Evolutionary conservation across 768 basidiomycete genomes (phyloP), one percentile per base, ranked within the genome.

Genomic region (Mycena capillaripes): DNA sequence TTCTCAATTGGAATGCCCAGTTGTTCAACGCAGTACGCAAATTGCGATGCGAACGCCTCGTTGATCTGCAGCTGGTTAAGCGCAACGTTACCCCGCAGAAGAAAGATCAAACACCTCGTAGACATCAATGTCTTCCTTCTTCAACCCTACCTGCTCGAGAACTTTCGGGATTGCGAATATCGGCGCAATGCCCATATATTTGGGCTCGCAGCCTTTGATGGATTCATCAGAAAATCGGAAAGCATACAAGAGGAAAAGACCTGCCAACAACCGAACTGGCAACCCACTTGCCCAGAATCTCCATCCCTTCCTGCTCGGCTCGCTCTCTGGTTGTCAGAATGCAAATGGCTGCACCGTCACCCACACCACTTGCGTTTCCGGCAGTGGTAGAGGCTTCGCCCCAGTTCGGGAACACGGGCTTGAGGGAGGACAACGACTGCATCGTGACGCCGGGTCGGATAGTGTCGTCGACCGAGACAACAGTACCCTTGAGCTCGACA

Each of bases 31-130:
- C 95, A 97, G 82, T 96, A 93, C n/a, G 94, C 95, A 70, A 95
- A 97, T 78, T 97, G 96, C 1, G 95, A 96, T 0, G 95, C 96
- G 71, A 97, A 97, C 0, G 96, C 96, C 81, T 97, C 94, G 67
- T 96, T 95, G 73, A 95, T 93, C 94, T 95, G 72, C 14, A 69
- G 32, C 62, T 27, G 23, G 50, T 63, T 64, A 59, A 50, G 30
- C 36, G 16, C 10, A 44, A 58, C 40, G 16, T 21, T 16, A 21
- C 17, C 63, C 23, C 4, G 10, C 52, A 29, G 30, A 8, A 19
- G 38, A 48, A 25, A 60, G 16, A 40, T 21, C n/a, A 38, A 80
- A 56, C 65, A 91, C 94, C 87, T 95, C 94, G 79, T 88, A 95
- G 17, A 95, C 80, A 71, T 95, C 91, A 46, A 95, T 84, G 44